phyloP scores from a whole-genome alignment of 176 grass and related monocot species.

The Lolium rigidum region DNA sequence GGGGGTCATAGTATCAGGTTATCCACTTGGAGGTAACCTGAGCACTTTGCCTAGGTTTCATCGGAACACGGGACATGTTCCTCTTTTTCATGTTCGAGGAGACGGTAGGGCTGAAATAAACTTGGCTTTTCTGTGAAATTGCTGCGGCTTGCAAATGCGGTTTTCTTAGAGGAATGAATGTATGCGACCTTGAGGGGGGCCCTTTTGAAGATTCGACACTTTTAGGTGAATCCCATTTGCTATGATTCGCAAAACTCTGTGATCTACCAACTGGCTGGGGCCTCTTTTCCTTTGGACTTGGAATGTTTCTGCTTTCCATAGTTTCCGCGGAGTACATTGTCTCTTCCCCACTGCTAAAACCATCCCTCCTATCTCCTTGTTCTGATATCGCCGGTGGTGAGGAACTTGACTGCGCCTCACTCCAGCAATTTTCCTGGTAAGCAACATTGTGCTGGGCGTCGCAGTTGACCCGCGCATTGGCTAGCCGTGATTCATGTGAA shows the following conservation, averaged over 20 bases:
- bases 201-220: constrained; percentile 58
- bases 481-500: constrained; percentile 40
- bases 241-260: constrained; percentile 78
- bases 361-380: constrained; percentile 55
- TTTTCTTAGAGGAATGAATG: constrained; percentile 73
- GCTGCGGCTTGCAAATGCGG: constrained; percentile 70
- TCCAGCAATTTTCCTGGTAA: constrained; percentile 76
- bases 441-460: constrained; percentile 57
- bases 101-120: constrained; percentile 80
- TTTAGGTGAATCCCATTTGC: constrained; percentile 78
- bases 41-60: constrained; percentile 60
- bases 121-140: constrained; percentile 84
- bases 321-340: constrained; percentile 99
- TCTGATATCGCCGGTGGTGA: constrained; percentile 67
- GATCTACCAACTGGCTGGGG: constrained; percentile 67
- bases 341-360: constrained; percentile 86
- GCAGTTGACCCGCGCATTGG: constrained; percentile 45
- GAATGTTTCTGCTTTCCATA: constrained; percentile 97
- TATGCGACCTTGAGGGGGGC: constrained; percentile 55
- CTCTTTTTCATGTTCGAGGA: constrained; percentile 97
- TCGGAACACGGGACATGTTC: constrained; percentile 64
- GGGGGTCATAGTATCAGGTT: constrained; percentile 26
- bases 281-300: constrained; percentile 71
- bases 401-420: constrained; percentile 82
- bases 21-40: constrained; percentile 65